These are phyloP conservation scores for Acanthamoeba culbertsoni DNA, from an alignment of 208 protist genomes.

Conservation along the genomic window DNA sequence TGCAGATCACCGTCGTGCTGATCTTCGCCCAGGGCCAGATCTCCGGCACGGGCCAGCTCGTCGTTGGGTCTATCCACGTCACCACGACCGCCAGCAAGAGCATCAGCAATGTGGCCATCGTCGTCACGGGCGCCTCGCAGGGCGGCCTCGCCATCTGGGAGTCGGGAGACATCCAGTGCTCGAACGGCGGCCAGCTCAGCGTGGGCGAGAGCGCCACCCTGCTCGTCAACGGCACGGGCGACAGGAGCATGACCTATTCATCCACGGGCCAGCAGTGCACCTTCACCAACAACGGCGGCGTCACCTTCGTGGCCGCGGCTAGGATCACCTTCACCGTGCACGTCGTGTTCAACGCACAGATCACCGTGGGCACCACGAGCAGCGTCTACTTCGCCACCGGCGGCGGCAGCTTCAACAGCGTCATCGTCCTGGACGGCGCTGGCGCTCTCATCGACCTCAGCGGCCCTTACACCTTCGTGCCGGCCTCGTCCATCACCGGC, in stretches of 20 bases:
- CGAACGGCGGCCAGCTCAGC: constrained; percentile 33
- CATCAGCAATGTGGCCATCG: constrained; percentile 1
- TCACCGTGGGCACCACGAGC: background rate
- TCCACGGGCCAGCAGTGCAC: constrained; percentile 45
- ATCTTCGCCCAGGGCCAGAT: constrained; percentile 23
- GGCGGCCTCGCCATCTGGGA: constrained; percentile 8
- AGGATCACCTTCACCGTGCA: background rate
- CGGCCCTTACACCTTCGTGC: constrained; percentile 18
- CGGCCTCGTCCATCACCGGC: background rate
- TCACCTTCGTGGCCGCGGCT: constrained; percentile 3
- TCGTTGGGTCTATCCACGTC: background rate
- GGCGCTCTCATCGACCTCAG: constrained; percentile 9
- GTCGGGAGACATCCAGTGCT: constrained; percentile 40
- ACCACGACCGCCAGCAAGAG: background rate
- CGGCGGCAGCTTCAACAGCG: background rate
- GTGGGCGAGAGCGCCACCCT: background rate
- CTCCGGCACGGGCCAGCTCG: constrained; percentile 30
- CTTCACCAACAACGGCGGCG: constrained; percentile 38
- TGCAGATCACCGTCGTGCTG: background rate
- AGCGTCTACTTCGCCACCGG: background rate
- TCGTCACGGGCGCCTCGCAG: background rate
- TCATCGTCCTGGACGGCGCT: background rate
- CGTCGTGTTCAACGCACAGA: background rate
- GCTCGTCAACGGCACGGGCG: constrained; percentile 8
- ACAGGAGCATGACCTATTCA: constrained; percentile 14